Percentiles rank a stretch among this genome's conserved stretches.
phyloP scores from a whole-genome alignment of 192 early-diverging fungal species.

The Podila verticillata region DNA sequence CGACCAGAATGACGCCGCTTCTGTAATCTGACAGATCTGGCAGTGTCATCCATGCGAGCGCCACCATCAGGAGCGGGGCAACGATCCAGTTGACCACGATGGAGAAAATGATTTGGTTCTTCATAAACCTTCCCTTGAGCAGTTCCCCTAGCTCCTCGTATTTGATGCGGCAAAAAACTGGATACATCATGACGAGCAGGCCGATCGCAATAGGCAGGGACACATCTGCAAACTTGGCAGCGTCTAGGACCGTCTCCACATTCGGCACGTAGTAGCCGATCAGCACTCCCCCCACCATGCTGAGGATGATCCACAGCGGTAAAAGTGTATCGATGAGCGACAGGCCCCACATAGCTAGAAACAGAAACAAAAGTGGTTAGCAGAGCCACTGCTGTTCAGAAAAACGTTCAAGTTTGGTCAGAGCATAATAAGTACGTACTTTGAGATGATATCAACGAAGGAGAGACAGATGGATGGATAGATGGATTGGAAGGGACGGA shows the following conservation, averaged over 20 bases:
- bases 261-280: conserved; percentile 61
- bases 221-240: conserved; percentile 67
- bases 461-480: background rate
- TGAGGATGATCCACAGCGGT: conserved; percentile 33
- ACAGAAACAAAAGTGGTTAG: background rate
- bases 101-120: conserved; percentile 64
- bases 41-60: conserved; percentile 72
- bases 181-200: conserved; percentile 78
- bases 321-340: conserved; percentile 29
- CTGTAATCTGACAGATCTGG: conserved; percentile 74
- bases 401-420: background rate
- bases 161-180: conserved; percentile 70
- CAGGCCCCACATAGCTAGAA: conserved; percentile 22
- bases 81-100: conserved; percentile 74
- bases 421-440: background rate
- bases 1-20: conserved; percentile 70
- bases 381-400: too few relatives aligned
- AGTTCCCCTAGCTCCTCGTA: conserved; percentile 58
- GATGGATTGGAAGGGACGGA: background rate
- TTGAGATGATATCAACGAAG: background rate
- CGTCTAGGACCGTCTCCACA: conserved; percentile 60
- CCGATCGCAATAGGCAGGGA: conserved; percentile 77
- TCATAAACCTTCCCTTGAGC: conserved; percentile 54
- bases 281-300: conserved; percentile 40
- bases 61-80: conserved; percentile 72